Conservation (phyloP, 495 filamentous ascomycete genomes). For the Xylaria longipes region DNA sequence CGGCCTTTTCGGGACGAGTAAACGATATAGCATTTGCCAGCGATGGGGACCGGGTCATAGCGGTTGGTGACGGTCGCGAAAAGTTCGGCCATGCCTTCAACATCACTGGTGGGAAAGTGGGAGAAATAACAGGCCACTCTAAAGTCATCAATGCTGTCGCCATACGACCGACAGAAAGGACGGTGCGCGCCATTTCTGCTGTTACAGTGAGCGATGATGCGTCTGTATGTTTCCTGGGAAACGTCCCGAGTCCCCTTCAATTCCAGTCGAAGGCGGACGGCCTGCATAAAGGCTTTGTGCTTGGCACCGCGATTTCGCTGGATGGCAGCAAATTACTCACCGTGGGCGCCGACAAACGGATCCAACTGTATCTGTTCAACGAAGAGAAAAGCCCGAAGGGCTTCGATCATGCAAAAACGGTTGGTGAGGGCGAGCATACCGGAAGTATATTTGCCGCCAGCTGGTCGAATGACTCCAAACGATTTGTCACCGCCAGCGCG, state of each 20-base stretch:
- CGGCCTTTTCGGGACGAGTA: constrained; percentile 92
- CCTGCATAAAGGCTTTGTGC: constrained; percentile 85
- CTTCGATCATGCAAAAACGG: constrained; percentile 75
- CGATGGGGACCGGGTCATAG: constrained; percentile 93
- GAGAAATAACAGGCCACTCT: constrained; percentile 90
- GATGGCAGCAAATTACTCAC: constrained; percentile 85
- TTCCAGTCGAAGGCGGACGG: constrained; percentile 77
- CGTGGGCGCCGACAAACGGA: constrained; percentile 85
- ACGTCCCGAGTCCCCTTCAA: constrained; percentile 79
- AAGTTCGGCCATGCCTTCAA: constrained; percentile 93
- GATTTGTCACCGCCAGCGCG: constrained; percentile 88
- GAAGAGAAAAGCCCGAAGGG: constrained; percentile 76
- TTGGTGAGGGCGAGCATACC: constrained; percentile 83
- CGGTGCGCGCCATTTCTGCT: constrained; percentile 86
- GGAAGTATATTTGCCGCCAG: constrained; percentile 92
- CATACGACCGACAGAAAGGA: constrained; percentile 88
- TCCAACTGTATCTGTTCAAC: constrained; percentile 73
- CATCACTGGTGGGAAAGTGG: constrained; percentile 94
- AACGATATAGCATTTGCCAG: constrained; percentile 98
- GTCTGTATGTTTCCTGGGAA: constrained; percentile 88
- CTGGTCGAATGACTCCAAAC: constrained; percentile 88
- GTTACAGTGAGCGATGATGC: constrained; percentile 91
- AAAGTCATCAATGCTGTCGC: constrained; percentile 89
- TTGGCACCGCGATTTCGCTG: constrained; percentile 88
- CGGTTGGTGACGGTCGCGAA: constrained; percentile 93